These are phyloP conservation scores for Paraconiothyrium brasiliense DNA, from an alignment of 2,329 filamentous ascomycete genomes.

Conservation along the genomic window DNA sequence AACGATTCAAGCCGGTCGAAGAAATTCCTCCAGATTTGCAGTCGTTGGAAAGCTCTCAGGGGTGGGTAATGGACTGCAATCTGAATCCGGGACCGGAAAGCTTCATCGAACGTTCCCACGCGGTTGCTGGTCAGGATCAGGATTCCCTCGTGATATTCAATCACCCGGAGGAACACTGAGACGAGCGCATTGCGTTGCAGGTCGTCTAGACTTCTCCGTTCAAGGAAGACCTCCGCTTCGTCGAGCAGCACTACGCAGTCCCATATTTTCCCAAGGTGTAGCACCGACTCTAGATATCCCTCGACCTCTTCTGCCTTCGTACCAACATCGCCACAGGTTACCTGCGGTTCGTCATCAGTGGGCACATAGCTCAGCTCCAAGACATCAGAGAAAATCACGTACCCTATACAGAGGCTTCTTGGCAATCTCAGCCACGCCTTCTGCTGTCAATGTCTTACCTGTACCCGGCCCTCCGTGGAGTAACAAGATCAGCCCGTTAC, in stretches of 20 bases:
- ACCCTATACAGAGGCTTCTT: slow-evolving; percentile 35
- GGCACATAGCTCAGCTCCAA: not conserved
- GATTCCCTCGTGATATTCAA: slow-evolving; percentile 56
- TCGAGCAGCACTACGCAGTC: slow-evolving; percentile 58
- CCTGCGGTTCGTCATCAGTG: not conserved
- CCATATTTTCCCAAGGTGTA: slow-evolving; percentile 48
- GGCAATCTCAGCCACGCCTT: slow-evolving; percentile 17
- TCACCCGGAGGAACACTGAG: slow-evolving; percentile 41
- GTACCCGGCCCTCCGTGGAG: slow-evolving; percentile 39
- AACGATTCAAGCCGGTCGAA: slow-evolving; percentile 22
- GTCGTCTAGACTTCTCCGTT: slow-evolving; percentile 50
- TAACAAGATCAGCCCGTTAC: slow-evolving; percentile 40
- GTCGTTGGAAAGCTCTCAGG: slow-evolving; percentile 53
- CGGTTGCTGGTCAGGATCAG: slow-evolving; percentile 57
- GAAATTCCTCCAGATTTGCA: slow-evolving; percentile 51
- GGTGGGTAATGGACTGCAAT: slow-evolving; percentile 58
- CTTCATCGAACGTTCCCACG: slow-evolving; percentile 50
- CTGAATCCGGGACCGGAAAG: slow-evolving; percentile 47
- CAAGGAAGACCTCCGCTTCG: slow-evolving; percentile 63
- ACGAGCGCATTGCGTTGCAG: slow-evolving; percentile 33
- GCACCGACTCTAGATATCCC: slow-evolving; percentile 19
- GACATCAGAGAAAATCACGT: slow-evolving; percentile 35
- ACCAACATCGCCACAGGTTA: slow-evolving; percentile 21
- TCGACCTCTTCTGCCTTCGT: slow-evolving; percentile 26
- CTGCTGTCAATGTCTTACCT: slow-evolving; percentile 29